Evolutionary conservation across 345 rosid species (phyloP).

Genomic region (Hypericum perforatum): DNA sequence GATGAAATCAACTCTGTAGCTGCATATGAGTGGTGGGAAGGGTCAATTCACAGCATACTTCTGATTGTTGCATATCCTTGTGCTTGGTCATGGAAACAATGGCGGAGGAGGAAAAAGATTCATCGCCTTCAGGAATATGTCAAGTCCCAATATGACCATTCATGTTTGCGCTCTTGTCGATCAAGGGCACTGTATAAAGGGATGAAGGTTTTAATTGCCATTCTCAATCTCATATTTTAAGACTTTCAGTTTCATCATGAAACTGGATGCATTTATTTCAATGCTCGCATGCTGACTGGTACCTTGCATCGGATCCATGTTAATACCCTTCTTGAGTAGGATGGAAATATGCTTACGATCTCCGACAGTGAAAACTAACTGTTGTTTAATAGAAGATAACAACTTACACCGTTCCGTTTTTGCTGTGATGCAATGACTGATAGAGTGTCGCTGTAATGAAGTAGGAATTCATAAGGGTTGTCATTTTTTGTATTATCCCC

Average conservation of each 20-base stretch:
- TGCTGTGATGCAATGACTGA: no score
- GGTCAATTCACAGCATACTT: constrained; percentile 88
- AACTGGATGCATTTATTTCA: no score
- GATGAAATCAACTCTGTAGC: constrained; percentile 95
- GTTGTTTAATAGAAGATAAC: no score
- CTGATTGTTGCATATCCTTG: constrained; percentile 88
- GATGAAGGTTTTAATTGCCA: constrained; percentile 59
- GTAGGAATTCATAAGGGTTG: no score
- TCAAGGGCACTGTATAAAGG: constrained; percentile 98
- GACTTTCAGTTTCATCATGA: not conserved
- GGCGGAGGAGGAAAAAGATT: constrained; percentile 80
- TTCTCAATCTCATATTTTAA: constrained; percentile 3
- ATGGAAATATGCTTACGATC: no score
- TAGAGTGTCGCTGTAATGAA: no score
- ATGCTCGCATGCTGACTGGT: no score
- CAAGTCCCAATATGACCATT: constrained; percentile 92
- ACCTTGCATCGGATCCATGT: no score
- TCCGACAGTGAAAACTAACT: no score
- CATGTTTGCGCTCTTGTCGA: constrained; percentile 97
- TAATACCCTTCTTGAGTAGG: no score
- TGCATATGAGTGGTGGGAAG: constrained; percentile 99
- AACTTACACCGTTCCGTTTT: no score
- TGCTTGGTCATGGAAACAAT: constrained; percentile 99
- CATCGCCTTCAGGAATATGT: constrained; percentile 95
- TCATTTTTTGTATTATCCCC: no score